Conservation (phyloP, 2,329 filamentous ascomycete genomes). For the Exserohilum rostratum region DNA sequence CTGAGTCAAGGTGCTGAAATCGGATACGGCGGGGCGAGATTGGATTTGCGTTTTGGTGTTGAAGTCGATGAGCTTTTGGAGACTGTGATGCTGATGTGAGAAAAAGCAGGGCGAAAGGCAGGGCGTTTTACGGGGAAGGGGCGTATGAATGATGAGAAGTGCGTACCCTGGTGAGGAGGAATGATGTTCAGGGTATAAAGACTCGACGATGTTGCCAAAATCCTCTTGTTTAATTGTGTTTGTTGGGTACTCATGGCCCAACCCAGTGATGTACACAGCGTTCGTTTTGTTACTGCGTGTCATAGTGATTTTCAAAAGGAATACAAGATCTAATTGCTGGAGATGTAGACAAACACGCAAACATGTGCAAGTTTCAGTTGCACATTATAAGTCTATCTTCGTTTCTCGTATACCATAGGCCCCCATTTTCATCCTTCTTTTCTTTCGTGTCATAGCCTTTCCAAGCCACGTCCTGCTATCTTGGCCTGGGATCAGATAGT, state of each 20-base stretch:
- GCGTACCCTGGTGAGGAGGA: conserved; percentile 16
- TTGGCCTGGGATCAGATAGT: neutral
- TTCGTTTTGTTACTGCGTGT: neutral
- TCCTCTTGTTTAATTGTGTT: conserved; percentile 19
- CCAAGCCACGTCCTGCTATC: neutral
- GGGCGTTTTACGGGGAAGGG: no score
- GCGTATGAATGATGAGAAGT: neutral
- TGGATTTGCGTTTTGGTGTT: conserved; percentile 22
- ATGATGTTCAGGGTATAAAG: conserved; percentile 20
- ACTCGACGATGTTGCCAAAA: conserved; percentile 14
- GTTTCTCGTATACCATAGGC: neutral
- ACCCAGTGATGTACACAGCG: conserved; percentile 23
- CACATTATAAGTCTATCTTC: neutral
- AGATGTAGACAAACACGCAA: neutral
- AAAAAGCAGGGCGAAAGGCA: no score
- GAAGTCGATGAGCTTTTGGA: conserved; percentile 22
- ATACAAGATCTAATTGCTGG: neutral
- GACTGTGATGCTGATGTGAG: conserved; percentile 4
- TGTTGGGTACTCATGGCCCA: conserved; percentile 26
- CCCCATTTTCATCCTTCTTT: neutral
- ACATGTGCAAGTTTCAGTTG: neutral
- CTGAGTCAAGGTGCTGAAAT: conserved; percentile 14
- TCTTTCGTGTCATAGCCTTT: neutral
- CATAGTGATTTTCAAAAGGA: conserved; percentile 1
- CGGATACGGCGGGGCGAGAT: conserved; percentile 17